Percentiles rank a stretch among this genome's conserved stretches.
Conservation (phyloP, 352 stramenopile genomes). For the Pythium coloratum region DNA sequence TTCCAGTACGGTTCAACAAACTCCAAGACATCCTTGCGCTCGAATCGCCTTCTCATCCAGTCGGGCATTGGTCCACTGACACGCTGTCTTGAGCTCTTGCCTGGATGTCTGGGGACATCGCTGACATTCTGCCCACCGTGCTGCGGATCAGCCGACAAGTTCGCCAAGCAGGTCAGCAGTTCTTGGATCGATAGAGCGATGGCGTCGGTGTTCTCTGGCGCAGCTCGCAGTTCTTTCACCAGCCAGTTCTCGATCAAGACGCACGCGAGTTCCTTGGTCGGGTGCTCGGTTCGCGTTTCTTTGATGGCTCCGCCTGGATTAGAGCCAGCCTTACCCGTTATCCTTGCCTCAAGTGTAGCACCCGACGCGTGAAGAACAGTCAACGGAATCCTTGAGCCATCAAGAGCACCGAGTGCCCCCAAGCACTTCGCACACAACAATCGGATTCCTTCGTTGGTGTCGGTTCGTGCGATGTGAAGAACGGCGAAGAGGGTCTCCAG, state of each 20-base stretch:
- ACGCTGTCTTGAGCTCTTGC: conserved; percentile 5
- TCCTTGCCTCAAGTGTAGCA: not conserved
- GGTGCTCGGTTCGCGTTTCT: conserved; percentile 62
- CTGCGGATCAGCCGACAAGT: conserved; percentile 72
- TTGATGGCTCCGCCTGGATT: not conserved
- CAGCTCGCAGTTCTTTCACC: conserved; percentile 82
- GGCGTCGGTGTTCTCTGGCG: conserved; percentile 79
- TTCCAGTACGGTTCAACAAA: conserved; percentile 90
- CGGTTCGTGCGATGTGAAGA: conserved; percentile 60
- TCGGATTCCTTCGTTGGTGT: conserved; percentile 67
- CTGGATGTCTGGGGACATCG: not conserved
- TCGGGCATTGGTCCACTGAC: conserved; percentile 53
- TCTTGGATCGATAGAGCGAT: conserved; percentile 87
- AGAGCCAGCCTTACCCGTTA: not conserved
- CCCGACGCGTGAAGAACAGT: conserved; percentile 56
- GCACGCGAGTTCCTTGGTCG: conserved; percentile 80
- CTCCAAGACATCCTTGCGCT: conserved; percentile 83
- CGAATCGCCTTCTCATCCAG: conserved; percentile 84
- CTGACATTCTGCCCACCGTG: conserved; percentile 57
- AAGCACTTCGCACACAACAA: conserved; percentile 72
- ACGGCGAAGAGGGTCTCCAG: conserved; percentile 66
- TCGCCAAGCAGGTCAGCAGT: conserved; percentile 76
- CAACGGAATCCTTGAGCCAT: conserved; percentile 72
- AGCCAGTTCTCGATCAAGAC: conserved; percentile 82
- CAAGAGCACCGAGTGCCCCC: conserved; percentile 76